phyloP scores from a whole-genome alignment of 148 eudicot genomes.

The Rhododendron mucronatum region DNA sequence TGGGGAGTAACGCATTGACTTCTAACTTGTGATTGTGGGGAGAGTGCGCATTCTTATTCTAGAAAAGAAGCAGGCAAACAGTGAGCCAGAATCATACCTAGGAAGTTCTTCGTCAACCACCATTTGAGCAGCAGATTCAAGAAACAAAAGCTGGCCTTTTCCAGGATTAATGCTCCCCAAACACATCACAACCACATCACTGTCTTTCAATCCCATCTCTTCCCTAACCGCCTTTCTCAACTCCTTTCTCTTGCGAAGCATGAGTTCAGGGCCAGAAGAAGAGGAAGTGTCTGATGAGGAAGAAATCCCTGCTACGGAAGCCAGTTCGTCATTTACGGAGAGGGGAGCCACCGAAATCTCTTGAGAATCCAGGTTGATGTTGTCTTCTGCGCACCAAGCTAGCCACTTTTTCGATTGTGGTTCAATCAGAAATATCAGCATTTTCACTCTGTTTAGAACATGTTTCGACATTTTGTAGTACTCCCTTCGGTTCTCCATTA shows the following conservation, averaged over 20 bases:
- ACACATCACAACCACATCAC: slow-evolving; percentile 78
- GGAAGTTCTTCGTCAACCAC: slow-evolving; percentile 33
- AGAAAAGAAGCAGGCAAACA: background rate
- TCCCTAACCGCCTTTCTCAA: slow-evolving; percentile 66
- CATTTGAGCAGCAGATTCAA: slow-evolving; percentile 69
- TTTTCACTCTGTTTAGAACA: slow-evolving; percentile 73
- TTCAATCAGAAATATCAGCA: slow-evolving; percentile 79
- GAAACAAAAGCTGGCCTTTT: slow-evolving; percentile 86
- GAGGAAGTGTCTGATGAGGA: slow-evolving; percentile 28
- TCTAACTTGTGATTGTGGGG: background rate
- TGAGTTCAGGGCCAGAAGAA: slow-evolving; percentile 50
- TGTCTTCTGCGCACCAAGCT: slow-evolving; percentile 83
- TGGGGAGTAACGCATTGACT: background rate
- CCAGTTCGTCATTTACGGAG: slow-evolving; percentile 88
- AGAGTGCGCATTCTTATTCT: too few species aligned
- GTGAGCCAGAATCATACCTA: slow-evolving; percentile 16
- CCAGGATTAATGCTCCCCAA: slow-evolving; percentile 88
- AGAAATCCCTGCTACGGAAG: slow-evolving; percentile 81
- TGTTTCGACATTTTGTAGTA: slow-evolving; percentile 81
- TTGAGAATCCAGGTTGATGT: slow-evolving; percentile 45
- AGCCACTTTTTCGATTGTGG: slow-evolving; percentile 86
- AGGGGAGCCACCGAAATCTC: slow-evolving; percentile 67
- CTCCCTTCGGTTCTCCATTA: slow-evolving; percentile 95
- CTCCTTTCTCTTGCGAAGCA: slow-evolving; percentile 64
- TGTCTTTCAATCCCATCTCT: slow-evolving; percentile 83